A percentile compares a stretch with the other conserved stretches of the same genome.
phyloP scores from a whole-genome alignment of 176 grass and related monocot genomes.

The Bolboschoenus planiculmis region DNA sequence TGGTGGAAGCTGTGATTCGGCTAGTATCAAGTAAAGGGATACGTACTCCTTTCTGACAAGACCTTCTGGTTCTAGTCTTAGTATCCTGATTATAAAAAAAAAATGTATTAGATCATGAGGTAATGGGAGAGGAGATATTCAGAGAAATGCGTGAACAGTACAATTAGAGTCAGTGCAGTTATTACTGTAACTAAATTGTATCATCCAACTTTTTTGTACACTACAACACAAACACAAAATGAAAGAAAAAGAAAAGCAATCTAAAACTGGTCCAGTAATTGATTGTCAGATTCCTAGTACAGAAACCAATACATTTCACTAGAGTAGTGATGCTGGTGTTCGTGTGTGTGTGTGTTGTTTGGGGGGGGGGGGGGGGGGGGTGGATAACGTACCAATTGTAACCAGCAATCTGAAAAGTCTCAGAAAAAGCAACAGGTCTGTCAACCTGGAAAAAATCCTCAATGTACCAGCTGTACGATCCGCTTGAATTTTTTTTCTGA shows the following conservation, averaged over 20 bases:
- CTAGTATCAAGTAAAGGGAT: not conserved
- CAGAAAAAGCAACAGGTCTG: not conserved
- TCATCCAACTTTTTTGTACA: not conserved
- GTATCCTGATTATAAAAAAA: not conserved
- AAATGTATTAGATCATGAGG: not conserved
- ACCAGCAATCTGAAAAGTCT: not conserved
- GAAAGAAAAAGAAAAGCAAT: not conserved
- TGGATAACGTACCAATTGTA: not conserved
- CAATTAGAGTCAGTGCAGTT: not conserved
- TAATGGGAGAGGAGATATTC: not conserved
- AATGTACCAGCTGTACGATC: not conserved
- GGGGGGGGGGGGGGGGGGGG: too few species aligned
- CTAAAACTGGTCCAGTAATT: not conserved
- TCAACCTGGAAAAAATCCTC: not conserved
- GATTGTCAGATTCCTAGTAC: too few species aligned
- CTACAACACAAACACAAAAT: not conserved
- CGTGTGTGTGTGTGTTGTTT: too few species aligned
- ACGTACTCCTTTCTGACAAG: not conserved
- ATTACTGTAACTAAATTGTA: not conserved
- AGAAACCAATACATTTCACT: too few species aligned
- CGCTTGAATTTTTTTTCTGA: not conserved
- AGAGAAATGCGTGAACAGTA: not conserved
- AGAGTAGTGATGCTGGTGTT: too few species aligned
- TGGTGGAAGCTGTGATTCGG: not conserved
- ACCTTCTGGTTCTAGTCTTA: not conserved